These are phyloP conservation scores for Aspergillus intermedius DNA, from an alignment of 2,329 filamentous ascomycete genomes.

Conservation along the genomic window DNA sequence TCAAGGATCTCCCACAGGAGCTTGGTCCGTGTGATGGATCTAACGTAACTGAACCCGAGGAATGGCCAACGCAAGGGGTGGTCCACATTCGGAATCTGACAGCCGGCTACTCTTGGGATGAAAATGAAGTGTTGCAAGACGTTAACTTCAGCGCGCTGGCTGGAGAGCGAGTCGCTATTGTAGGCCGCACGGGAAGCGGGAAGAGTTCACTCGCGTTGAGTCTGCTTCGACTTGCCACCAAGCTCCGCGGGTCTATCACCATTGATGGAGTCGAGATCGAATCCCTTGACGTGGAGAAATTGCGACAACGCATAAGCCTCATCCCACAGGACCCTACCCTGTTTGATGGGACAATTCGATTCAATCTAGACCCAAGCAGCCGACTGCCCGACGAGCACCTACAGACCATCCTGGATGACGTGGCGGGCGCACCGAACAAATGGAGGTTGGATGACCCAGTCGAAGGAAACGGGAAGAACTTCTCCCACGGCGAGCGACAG, in stretches of 20 bases:
- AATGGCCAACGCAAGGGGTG: slow-evolving; percentile 66
- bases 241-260: slow-evolving; percentile 54
- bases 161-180: slow-evolving; percentile 62
- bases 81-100: slow-evolving; percentile 63
- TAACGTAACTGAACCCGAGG: slow-evolving; percentile 47
- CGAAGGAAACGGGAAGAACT: slow-evolving; percentile 6
- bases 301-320: slow-evolving; percentile 64
- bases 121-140: slow-evolving; percentile 61
- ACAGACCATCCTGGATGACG: slow-evolving; percentile 2
- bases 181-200: slow-evolving; percentile 66
- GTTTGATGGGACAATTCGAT: slow-evolving; percentile 22
- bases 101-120: slow-evolving; percentile 60
- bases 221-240: slow-evolving; percentile 67
- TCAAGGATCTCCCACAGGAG: slow-evolving; percentile 55
- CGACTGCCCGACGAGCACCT: neutral
- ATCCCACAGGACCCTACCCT: slow-evolving; percentile 64
- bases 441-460: slow-evolving; percentile 6
- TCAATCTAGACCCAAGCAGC: slow-evolving; percentile 18
- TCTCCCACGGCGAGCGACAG: slow-evolving; percentile 48
- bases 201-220: slow-evolving; percentile 68
- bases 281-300: slow-evolving; percentile 58
- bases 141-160: slow-evolving; percentile 58
- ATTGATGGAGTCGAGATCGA: slow-evolving; percentile 69
- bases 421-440: slow-evolving; percentile 2
- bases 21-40: slow-evolving; percentile 16